Percentiles rank a stretch among this genome's conserved stretches.
phyloP scores from a whole-genome alignment of 169 alveolate genomes.

The Amoebophrya sp. region DNA sequence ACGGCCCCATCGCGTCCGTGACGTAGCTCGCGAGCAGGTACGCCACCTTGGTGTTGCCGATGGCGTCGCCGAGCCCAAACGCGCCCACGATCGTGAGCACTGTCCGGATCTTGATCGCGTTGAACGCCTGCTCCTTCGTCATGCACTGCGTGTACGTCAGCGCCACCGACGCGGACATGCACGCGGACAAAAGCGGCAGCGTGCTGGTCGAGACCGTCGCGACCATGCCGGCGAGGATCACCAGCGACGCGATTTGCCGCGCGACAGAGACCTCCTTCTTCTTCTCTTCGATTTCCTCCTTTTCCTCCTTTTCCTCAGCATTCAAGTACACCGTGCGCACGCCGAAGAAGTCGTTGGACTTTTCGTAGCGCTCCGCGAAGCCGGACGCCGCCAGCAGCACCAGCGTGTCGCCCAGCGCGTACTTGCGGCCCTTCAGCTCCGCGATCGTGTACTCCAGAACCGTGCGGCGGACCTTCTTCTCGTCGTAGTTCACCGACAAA shows the following conservation, averaged over 20 bases:
- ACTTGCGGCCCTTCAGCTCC: neutral
- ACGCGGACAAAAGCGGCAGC: neutral
- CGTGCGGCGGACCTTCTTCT: neutral
- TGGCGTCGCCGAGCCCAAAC: constrained; percentile 19
- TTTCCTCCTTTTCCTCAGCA: neutral
- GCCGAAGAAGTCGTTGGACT: neutral
- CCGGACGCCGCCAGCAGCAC: neutral
- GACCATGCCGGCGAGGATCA: neutral
- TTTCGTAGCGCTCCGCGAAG: neutral
- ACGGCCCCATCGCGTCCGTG: neutral
- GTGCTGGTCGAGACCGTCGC: neutral
- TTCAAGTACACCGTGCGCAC: constrained; percentile 1
- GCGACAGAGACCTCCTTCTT: neutral
- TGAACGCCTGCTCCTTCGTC: neutral
- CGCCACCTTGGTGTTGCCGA: constrained; percentile 15
- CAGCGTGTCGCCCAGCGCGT: constrained; percentile 7
- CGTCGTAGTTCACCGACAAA: neutral
- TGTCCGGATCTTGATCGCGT: constrained; percentile 16
- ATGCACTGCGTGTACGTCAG: constrained; percentile 8
- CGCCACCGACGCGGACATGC: constrained; percentile 8
- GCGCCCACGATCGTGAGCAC: constrained; percentile 23
- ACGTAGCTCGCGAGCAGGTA: neutral
- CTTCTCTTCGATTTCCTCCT: neutral
- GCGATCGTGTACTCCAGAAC: neutral
- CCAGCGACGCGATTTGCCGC: neutral